Conservation (phyloP, 371 early-diverging fungal species). For the Rhizopus microsporus region DNA sequence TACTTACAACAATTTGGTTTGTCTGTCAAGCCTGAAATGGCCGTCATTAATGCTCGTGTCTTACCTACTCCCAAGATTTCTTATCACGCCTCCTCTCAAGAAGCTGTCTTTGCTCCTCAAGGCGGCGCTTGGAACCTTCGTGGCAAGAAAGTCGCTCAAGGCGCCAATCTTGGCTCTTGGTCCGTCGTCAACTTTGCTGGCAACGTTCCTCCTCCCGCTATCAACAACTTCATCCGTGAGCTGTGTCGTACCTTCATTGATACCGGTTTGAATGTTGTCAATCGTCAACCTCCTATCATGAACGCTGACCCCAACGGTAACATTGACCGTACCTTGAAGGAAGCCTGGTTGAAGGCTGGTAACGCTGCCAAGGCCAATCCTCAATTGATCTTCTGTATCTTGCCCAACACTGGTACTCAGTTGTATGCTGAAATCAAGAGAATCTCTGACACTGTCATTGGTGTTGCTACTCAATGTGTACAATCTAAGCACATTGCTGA, state of each 20-base stretch:
- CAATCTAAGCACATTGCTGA: slow-evolving; percentile 70
- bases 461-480: slow-evolving; percentile 93
- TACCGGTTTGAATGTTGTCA: slow-evolving; percentile 66
- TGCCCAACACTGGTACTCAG: slow-evolving; percentile 83
- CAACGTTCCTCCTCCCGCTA: slow-evolving; percentile 34
- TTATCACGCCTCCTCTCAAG: slow-evolving; percentile 63
- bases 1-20: slow-evolving; percentile 74
- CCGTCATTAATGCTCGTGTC: slow-evolving; percentile 65
- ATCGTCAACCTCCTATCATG: slow-evolving; percentile 64
- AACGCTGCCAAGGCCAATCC: slow-evolving; percentile 74
- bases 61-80: slow-evolving; percentile 77
- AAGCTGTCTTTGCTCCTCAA: slow-evolving; percentile 68
- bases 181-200: slow-evolving; percentile 68
- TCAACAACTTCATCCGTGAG: slow-evolving; percentile 61
- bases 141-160: slow-evolving; percentile 79
- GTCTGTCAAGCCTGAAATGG: slow-evolving; percentile 63
- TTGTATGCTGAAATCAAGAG: slow-evolving; percentile 96
- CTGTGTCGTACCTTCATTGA: slow-evolving; percentile 56
- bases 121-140: slow-evolving; percentile 93
- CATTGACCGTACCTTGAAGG: slow-evolving; percentile 67
- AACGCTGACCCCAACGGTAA: slow-evolving; percentile 69
- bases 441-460: slow-evolving; percentile 88
- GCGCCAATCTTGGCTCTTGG: slow-evolving; percentile 84
- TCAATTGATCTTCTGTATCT: slow-evolving; percentile 79
- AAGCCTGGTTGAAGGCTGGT: slow-evolving; percentile 71